Evolutionary conservation across 768 basidiomycete genomes (phyloP).

Genomic region (Mycena capillaripes): DNA sequence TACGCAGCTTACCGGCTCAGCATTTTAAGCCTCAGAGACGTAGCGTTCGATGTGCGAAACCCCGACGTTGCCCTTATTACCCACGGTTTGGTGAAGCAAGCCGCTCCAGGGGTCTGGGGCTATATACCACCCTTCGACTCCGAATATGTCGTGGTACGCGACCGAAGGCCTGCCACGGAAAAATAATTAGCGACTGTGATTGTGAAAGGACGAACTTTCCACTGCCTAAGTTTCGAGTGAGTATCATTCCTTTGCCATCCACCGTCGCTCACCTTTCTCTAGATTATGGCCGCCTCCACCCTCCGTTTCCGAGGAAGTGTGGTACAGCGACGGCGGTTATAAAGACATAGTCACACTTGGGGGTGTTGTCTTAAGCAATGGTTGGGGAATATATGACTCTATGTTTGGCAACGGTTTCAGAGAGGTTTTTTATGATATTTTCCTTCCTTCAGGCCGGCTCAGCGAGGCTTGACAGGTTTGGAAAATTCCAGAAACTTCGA

Average conservation of each 20-base stretch:
- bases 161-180: constrained; percentile 6
- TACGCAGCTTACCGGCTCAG: not conserved
- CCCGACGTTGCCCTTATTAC: not conserved
- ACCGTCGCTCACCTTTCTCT: not conserved
- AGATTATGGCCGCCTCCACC: not conserved
- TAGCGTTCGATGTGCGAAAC: constrained; percentile 5
- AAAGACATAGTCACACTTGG: not conserved
- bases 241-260: not conserved
- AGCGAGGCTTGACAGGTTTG: not conserved
- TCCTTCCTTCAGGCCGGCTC: not conserved
- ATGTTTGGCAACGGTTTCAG: constrained; percentile 1
- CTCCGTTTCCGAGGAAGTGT: not conserved
- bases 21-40: not conserved
- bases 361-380: not conserved
- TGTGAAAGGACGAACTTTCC: not conserved
- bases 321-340: not conserved
- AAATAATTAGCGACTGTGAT: not conserved
- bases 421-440: not conserved
- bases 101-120: not conserved
- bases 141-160: not conserved
- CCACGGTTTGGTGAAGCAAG: not conserved
- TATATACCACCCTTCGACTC: not conserved
- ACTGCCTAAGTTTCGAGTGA: not conserved
- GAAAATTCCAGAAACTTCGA: not conserved
- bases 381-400: not conserved